Conservation (phyloP, 805 yeast species). For the Brettanomyces bruxellensis region DNA sequence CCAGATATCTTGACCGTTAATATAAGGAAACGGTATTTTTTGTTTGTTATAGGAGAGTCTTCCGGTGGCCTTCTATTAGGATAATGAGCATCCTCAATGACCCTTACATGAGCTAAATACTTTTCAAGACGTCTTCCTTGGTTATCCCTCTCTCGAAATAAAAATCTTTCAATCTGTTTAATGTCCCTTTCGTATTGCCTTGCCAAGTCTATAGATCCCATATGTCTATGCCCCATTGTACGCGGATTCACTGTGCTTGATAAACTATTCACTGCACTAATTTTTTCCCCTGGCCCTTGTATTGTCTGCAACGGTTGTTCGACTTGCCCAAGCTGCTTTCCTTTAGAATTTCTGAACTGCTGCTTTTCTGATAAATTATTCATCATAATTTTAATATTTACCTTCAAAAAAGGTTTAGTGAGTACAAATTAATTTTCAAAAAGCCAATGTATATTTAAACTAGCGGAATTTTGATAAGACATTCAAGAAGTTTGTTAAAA, state of each 20-base stretch:
- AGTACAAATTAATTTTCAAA: too few relatives aligned
- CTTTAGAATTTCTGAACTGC: not conserved
- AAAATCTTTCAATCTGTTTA: constrained; percentile 34
- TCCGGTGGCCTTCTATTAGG: constrained; percentile 65
- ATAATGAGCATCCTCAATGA: constrained; percentile 64
- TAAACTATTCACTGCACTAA: too few relatives aligned
- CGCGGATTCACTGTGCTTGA: too few relatives aligned
- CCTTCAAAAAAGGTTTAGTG: too few relatives aligned
- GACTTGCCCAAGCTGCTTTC: not conserved
- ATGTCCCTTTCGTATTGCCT: constrained; percentile 51
- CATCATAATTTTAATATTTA: too few relatives aligned
- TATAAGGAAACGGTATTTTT: constrained; percentile 53
- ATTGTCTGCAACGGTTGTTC: not conserved
- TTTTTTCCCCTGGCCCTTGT: too few relatives aligned
- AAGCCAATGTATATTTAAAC: too few relatives aligned
- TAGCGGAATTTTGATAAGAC: too few relatives aligned
- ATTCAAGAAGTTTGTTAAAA: too few relatives aligned
- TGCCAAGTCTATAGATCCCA: constrained; percentile 32
- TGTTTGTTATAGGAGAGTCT: constrained; percentile 35
- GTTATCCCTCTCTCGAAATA: constrained; percentile 39
- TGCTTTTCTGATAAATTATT: too few relatives aligned
- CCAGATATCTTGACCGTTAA: constrained; percentile 59
- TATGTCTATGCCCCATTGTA: not conserved
- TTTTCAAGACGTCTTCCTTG: constrained; percentile 38
- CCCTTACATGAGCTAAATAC: constrained; percentile 68